Conservation (phyloP, 495 filamentous ascomycete species). For the Tetracladium marchalianum region DNA sequence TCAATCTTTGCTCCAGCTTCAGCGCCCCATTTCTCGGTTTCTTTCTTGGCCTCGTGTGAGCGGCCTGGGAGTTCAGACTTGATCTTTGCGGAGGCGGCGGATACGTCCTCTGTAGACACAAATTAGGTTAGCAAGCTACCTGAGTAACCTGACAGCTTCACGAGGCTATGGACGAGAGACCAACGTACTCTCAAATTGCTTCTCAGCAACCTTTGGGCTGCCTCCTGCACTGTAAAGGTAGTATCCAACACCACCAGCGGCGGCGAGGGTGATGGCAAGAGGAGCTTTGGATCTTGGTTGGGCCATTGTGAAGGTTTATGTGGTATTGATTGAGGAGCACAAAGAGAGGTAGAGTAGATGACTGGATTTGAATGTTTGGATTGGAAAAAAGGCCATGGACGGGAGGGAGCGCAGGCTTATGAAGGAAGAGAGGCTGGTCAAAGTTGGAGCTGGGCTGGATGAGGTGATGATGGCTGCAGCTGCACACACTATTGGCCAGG, state of each 20-base stretch:
- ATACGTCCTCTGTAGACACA: conserved; percentile 43
- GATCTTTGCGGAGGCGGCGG: conserved; percentile 53
- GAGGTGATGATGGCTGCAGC: too few species aligned
- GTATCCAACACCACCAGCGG: conserved; percentile 66
- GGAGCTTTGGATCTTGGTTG: conserved; percentile 40
- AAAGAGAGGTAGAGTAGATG: conserved; percentile 1
- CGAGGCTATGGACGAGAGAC: background rate
- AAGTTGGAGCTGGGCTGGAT: too few species aligned
- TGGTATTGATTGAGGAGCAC: conserved; percentile 5
- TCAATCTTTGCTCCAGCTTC: conserved; percentile 47
- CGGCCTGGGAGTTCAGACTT: conserved; percentile 48
- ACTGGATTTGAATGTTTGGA: background rate
- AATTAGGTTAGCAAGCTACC: background rate
- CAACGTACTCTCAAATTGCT: conserved; percentile 66
- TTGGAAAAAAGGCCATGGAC: conserved; percentile 3
- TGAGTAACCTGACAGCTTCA: conserved; percentile 1
- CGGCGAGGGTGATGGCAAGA: conserved; percentile 49
- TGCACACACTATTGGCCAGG: too few species aligned
- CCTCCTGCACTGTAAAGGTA: conserved; percentile 89
- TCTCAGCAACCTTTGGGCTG: conserved; percentile 67
- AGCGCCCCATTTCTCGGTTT: conserved; percentile 37
- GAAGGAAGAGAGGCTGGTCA: conserved; percentile 7
- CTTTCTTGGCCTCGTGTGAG: conserved; percentile 40
- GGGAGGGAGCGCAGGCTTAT: conserved; percentile 5
- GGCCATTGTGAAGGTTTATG: conserved; percentile 30